phyloP scores from a whole-genome alignment of 768 basidiomycete species.

The Mrakia frigida region DNA sequence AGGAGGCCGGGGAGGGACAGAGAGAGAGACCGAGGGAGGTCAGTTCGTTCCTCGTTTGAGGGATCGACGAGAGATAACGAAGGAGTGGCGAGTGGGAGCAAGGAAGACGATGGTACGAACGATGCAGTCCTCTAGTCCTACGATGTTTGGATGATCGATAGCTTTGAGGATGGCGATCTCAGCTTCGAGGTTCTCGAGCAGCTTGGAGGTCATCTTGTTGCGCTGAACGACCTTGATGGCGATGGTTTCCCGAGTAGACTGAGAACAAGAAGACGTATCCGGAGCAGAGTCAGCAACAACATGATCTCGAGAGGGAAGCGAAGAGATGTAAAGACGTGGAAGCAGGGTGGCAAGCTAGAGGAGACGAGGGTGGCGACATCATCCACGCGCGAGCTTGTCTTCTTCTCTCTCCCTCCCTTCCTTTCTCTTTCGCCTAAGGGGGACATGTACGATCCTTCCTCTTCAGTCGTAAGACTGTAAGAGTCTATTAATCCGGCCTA shows the following conservation, averaged over 20 bases:
- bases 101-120: slow-evolving; percentile 51
- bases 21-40: neutral
- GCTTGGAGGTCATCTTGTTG: slow-evolving; percentile 78
- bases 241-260: slow-evolving; percentile 73
- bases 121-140: slow-evolving; percentile 84
- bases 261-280: slow-evolving; percentile 9
- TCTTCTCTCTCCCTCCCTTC: neutral
- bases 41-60: neutral
- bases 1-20: neutral
- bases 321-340: neutral
- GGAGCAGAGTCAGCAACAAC: neutral
- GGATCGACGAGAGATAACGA: no score
- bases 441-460: neutral
- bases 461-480: neutral
- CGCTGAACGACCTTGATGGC: slow-evolving; percentile 93
- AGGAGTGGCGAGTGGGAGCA: no score
- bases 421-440: neutral
- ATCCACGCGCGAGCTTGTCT: neutral
- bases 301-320: neutral
- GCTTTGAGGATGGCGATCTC: slow-evolving; percentile 96
- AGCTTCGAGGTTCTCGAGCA: slow-evolving; percentile 95
- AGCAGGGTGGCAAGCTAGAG: neutral
- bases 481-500: neutral
- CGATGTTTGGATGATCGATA: slow-evolving; percentile 87
- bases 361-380: slow-evolving; percentile 1